Base-by-base conservation (phyloP, 129 eudicot genomes). In the Glebionis coronaria region DNA sequence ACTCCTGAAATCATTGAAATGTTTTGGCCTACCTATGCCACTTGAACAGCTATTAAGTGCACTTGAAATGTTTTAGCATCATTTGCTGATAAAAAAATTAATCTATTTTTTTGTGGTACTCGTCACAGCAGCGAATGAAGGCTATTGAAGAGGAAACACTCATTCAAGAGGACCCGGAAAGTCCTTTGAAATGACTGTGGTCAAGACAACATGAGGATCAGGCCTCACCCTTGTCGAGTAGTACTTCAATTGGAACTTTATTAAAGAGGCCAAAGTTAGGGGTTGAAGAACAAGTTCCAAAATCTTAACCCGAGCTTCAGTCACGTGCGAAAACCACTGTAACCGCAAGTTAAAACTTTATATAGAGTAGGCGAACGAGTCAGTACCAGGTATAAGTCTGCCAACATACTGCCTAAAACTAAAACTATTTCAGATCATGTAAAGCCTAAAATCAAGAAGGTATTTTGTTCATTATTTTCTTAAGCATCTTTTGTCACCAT, bases 151-250 rank as follows among this genome's bases (percentile, higher is more conserved):
- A 83, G 51, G 91, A 82, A 77, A 78, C 80, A 67, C 87, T 29
- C 56, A 65, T 46, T 18, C 74, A 69, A 44, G 90, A 81, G 51
- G 88, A 83, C 61, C 62, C 80, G 0, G 88, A 80, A 81, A 69
- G 85, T 10, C 95, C 97, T 14, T 79, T 90, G 21, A 90, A 84
- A 74, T 78, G 97, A 67, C 57, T 78, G 62, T 78, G 95, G 16
- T 61, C 61, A 49, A 80, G 82, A 62, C 70, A 78, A 55, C 85
- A 74, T 70, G 91, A 80, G 42, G 75, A 56, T 55, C 80, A 76
- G 58, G 65, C 79, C 52, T 78, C 88, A 73, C 67, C 85, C 15
- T 79, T 82, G 3, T 15, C 80, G 15, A 61, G 69, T 64, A 14
- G 74, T 28, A 63, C 35, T 59, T 57, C 62, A 49, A 44, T 23